These are phyloP conservation scores for Aspergillus incahuasiensis DNA, from an alignment of 495 filamentous ascomycete species.

Conservation along the genomic window DNA sequence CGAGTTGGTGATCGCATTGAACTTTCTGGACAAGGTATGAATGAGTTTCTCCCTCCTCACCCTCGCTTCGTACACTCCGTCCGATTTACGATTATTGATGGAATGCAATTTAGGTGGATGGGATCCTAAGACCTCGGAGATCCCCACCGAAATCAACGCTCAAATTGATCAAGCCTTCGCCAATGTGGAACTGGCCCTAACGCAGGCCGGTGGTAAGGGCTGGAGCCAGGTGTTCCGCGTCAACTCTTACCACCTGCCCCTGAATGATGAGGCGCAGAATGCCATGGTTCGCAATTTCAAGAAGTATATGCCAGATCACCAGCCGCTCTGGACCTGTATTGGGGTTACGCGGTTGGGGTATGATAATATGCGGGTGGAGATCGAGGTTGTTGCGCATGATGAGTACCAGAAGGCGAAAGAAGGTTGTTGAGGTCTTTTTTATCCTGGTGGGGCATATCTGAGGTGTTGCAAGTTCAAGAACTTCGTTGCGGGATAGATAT, in stretches of 20 bases:
- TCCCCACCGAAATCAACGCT: slow-evolving; percentile 16
- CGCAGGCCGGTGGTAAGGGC: slow-evolving; percentile 39
- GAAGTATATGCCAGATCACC: slow-evolving; percentile 39
- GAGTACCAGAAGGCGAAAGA: too few species aligned
- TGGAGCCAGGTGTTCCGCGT: slow-evolving; percentile 50
- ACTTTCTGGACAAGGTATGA: slow-evolving; percentile 52
- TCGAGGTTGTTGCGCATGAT: slow-evolving; percentile 40
- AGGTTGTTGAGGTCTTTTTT: too few species aligned
- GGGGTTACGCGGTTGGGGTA: slow-evolving; percentile 30
- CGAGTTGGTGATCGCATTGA: slow-evolving; percentile 52
- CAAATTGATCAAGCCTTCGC: slow-evolving; percentile 48
- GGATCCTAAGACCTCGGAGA: too few species aligned
- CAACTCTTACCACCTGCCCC: slow-evolving; percentile 32
- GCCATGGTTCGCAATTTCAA: slow-evolving; percentile 28
- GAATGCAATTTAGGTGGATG: too few species aligned
- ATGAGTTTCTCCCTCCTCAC: too few species aligned
- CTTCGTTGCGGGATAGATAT: too few species aligned
- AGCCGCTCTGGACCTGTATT: slow-evolving; percentile 41
- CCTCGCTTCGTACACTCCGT: too few species aligned
- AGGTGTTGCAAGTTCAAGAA: too few species aligned
- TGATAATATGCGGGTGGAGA: slow-evolving; percentile 42
- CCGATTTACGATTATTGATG: too few species aligned
- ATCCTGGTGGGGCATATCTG: too few species aligned
- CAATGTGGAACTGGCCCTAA: slow-evolving; percentile 43
- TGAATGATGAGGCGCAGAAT: slow-evolving; percentile 20